These are phyloP conservation scores for Phytophthora europaea DNA, from an alignment of 352 stramenopile genomes.

Conservation along the genomic window DNA sequence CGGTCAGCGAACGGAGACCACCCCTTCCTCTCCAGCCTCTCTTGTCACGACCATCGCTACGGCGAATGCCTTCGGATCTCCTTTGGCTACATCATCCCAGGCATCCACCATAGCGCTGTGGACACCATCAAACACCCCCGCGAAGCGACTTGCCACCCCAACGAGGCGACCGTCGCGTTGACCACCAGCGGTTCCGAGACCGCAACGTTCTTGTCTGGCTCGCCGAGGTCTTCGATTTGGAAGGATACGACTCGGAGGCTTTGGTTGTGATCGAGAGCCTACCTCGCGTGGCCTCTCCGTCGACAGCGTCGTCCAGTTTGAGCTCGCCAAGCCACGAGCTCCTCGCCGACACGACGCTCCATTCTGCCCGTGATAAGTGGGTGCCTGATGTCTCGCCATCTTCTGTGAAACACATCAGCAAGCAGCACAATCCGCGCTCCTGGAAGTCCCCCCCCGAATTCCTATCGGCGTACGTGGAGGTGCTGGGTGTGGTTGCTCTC, in stretches of 20 bases:
- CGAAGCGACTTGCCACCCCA: too few species aligned
- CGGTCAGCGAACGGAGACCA: not conserved
- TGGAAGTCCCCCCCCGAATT: not conserved
- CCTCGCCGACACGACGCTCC: not conserved
- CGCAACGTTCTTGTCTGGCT: not conserved
- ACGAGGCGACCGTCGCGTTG: not conserved
- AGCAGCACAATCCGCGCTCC: not conserved
- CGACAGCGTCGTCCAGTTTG: not conserved
- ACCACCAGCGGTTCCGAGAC: not conserved
- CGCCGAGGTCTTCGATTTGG: not conserved
- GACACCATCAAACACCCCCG: not conserved
- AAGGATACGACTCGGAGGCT: not conserved
- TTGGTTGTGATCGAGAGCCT: not conserved
- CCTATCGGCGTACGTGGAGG: not conserved
- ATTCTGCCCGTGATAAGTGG: not conserved
- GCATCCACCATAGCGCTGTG: not conserved
- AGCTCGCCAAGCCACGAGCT: not conserved
- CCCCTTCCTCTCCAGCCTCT: not conserved
- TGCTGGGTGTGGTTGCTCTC: not conserved
- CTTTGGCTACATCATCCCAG: not conserved
- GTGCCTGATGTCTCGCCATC: not conserved
- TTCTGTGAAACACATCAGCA: not conserved
- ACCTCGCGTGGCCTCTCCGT: not conserved
- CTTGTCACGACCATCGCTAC: not conserved
- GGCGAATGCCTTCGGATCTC: not conserved